Conservation (phyloP, 768 basidiomycete species). For the Psilocybe azurescens region DNA sequence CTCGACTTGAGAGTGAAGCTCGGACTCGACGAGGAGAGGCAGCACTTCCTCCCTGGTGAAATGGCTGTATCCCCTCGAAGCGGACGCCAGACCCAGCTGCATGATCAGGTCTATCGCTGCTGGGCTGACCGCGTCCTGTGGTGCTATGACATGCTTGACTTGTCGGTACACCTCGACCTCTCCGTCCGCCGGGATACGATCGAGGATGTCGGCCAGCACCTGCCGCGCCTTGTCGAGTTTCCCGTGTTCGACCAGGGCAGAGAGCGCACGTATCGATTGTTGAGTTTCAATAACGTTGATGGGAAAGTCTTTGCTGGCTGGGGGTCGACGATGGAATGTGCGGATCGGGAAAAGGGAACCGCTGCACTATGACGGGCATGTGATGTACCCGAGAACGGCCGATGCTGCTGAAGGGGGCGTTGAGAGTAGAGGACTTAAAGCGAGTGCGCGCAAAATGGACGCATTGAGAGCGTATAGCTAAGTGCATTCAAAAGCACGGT, state of each 20-base stretch:
- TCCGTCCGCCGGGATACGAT: slow-evolving; percentile 3
- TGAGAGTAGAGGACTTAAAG: background rate
- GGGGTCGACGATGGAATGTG: slow-evolving; percentile 12
- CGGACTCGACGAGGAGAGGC: slow-evolving; percentile 26
- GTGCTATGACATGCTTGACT: slow-evolving; percentile 17
- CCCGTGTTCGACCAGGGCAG: slow-evolving; percentile 31
- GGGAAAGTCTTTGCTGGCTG: slow-evolving; percentile 16
- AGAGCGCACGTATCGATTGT: slow-evolving; percentile 22
- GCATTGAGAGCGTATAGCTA: slow-evolving; percentile 35
- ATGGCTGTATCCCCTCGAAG: slow-evolving; percentile 48
- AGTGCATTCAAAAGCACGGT: slow-evolving; percentile 33
- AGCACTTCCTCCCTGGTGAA: slow-evolving; percentile 23
- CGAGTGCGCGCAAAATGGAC: slow-evolving; percentile 10
- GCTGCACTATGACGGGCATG: background rate
- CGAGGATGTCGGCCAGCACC: slow-evolving; percentile 21
- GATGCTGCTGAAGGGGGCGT: background rate
- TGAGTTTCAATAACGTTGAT: slow-evolving; percentile 27
- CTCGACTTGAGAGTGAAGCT: slow-evolving; percentile 21
- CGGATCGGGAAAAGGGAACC: slow-evolving; percentile 7
- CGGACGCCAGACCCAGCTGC: slow-evolving; percentile 48
- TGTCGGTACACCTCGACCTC: slow-evolving; percentile 20
- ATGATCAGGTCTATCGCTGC: slow-evolving; percentile 42
- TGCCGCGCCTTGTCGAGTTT: slow-evolving; percentile 34
- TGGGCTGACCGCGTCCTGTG: slow-evolving; percentile 30
- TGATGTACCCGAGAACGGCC: background rate